These are phyloP conservation scores for Schizochytrium sp. DNA, from an alignment of 108 stramenopile species.

Conservation along the genomic window DNA sequence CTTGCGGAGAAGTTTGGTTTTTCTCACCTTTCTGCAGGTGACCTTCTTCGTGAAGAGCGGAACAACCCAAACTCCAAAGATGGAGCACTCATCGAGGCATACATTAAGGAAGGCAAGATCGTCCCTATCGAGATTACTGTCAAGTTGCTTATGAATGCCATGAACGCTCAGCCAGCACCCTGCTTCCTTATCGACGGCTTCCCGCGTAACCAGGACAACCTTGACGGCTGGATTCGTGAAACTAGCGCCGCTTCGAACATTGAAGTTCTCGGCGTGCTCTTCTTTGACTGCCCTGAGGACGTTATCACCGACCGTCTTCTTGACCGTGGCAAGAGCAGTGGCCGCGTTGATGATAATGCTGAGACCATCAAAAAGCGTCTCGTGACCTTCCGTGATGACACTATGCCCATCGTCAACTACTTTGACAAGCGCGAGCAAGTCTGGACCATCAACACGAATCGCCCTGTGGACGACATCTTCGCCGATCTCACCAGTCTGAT, in stretches of 20 bases:
- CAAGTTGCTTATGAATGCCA: conserved; percentile 67
- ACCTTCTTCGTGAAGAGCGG: conserved; percentile 75
- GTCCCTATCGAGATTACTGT: conserved; percentile 71
- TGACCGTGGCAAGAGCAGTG: conserved; percentile 70
- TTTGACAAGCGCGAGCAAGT: conserved; percentile 64
- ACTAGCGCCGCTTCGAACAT: conserved; percentile 66
- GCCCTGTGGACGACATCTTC: conserved; percentile 64
- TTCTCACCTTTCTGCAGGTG: conserved; percentile 75
- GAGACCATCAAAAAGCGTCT: conserved; percentile 73
- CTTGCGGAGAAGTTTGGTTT: conserved; percentile 70
- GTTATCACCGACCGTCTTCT: conserved; percentile 63
- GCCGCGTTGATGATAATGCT: conserved; percentile 75
- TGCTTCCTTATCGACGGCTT: conserved; percentile 77
- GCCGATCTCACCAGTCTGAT: not conserved
- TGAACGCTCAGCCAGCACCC: conserved; percentile 43
- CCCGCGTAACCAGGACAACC: conserved; percentile 74
- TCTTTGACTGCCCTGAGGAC: conserved; percentile 70
- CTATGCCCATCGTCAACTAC: conserved; percentile 74
- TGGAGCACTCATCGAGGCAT: conserved; percentile 69
- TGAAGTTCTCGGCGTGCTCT: conserved; percentile 61
- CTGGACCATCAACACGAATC: conserved; percentile 45
- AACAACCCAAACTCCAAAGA: conserved; percentile 64
- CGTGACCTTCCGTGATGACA: conserved; percentile 61
- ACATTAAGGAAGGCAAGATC: conserved; percentile 69
- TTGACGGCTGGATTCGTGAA: conserved; percentile 69